These are phyloP conservation scores for Ogataea nitratoaversa DNA, from an alignment of 805 yeast genomes.

Conservation along the genomic window DNA sequence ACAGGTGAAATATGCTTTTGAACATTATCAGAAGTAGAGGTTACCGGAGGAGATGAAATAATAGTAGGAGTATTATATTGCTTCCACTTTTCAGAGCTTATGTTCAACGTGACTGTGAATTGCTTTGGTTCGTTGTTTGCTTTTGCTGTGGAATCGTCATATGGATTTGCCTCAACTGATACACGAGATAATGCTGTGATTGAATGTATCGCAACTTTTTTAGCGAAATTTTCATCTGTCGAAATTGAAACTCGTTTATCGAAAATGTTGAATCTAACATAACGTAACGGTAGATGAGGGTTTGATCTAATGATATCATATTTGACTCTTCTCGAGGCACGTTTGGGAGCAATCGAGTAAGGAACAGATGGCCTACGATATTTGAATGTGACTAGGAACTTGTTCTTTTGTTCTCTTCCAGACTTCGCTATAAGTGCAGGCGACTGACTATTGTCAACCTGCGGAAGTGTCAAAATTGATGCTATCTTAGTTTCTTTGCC, in stretches of 20 bases:
- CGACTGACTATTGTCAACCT: too few relatives aligned
- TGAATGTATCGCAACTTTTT: background rate
- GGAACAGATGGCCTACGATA: constrained; percentile 5
- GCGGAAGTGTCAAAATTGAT: background rate
- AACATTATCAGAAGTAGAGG: constrained; percentile 2
- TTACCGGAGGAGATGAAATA: background rate
- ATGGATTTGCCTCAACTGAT: background rate
- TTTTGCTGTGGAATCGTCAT: too few relatives aligned
- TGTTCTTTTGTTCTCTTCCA: constrained; percentile 2
- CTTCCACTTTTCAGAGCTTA: too few relatives aligned
- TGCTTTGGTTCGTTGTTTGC: too few relatives aligned
- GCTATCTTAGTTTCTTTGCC: constrained; percentile 2
- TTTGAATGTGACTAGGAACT: constrained; percentile 16
- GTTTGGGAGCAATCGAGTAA: background rate
- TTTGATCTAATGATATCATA: constrained; percentile 19
- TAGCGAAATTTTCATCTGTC: constrained; percentile 23
- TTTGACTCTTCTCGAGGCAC: constrained; percentile 14
- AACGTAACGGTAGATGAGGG: constrained; percentile 27
- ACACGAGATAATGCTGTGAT: background rate
- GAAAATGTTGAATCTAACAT: constrained; percentile 30
- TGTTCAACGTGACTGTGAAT: constrained; percentile 8
- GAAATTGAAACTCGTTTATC: constrained; percentile 22
- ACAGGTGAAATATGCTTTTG: background rate
- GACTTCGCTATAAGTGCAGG: background rate
- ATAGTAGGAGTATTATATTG: too few relatives aligned